A percentile compares a stretch with the other conserved stretches of the same genome.
These are phyloP conservation scores for Andrographis paniculata DNA, from an alignment of 305 asterid species.

Conservation along the genomic window DNA sequence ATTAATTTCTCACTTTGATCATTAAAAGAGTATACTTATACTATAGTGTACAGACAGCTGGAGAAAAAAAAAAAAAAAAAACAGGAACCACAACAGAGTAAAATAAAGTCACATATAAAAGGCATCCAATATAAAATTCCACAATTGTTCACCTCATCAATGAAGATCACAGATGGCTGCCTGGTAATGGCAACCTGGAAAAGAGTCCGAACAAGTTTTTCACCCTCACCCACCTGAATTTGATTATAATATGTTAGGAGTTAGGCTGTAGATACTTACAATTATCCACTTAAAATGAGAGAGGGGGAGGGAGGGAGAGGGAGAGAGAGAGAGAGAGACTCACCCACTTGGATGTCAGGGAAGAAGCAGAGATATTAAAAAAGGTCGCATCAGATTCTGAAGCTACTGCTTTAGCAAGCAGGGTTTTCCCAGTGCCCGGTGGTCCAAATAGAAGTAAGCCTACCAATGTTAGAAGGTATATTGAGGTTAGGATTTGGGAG, in stretches of 20 bases:
- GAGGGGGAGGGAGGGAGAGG: slow-evolving; percentile 19
- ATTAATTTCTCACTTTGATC: not conserved
- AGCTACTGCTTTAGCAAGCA: slow-evolving; percentile 99
- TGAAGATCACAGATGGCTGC: slow-evolving; percentile 97
- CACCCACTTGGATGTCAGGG: slow-evolving; percentile 98
- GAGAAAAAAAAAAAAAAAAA: not conserved
- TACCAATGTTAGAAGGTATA: slow-evolving; percentile 19
- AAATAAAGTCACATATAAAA: slow-evolving; percentile 12
- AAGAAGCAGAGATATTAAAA: slow-evolving; percentile 93
- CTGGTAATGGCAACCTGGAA: slow-evolving; percentile 84
- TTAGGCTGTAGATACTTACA: not conserved
- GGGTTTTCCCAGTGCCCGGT: slow-evolving; percentile 98
- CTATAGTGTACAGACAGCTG: not conserved
- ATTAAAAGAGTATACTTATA: too few relatives aligned
- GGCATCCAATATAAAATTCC: slow-evolving; percentile 12
- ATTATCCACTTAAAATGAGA: too few relatives aligned
- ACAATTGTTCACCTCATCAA: slow-evolving; percentile 74
- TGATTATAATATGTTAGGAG: slow-evolving; percentile 13
- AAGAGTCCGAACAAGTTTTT: slow-evolving; percentile 96
- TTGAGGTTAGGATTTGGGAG: not conserved
- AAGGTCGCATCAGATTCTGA: slow-evolving; percentile 96
- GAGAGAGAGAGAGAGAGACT: slow-evolving; percentile 22
- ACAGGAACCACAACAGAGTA: not conserved
- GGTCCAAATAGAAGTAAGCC: slow-evolving; percentile 98
- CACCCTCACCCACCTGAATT: slow-evolving; percentile 95